A percentile compares a stretch with the other conserved stretches of the same genome.
These are phyloP conservation scores for Withania somnifera DNA, from an alignment of 305 asterid species.

Conservation along the genomic window DNA sequence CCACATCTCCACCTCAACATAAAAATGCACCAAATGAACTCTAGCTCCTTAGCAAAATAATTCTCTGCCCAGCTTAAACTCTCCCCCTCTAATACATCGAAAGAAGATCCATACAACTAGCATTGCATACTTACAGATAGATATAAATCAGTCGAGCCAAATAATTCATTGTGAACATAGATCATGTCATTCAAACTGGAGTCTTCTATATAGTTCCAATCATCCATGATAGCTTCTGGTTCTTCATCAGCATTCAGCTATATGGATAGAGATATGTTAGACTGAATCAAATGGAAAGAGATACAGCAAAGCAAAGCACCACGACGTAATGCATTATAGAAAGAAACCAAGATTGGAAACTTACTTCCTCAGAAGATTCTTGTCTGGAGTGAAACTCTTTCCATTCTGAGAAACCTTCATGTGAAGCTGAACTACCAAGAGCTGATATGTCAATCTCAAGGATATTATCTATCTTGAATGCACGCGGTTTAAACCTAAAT, in stretches of 20 bases:
- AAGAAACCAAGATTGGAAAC: not conserved
- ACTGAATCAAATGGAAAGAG: not conserved
- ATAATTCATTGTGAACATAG: conserved; percentile 59
- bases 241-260: conserved; percentile 33
- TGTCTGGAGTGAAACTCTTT: conserved; percentile 52
- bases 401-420: conserved; percentile 66
- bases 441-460: conserved; percentile 65
- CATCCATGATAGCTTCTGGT: conserved; percentile 40
- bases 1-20: not conserved
- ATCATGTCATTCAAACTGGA: conserved; percentile 50
- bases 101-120: not conserved
- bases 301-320: not conserved
- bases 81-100: not conserved
- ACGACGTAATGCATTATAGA: not conserved
- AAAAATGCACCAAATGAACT: not conserved
- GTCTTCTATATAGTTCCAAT: conserved; percentile 55
- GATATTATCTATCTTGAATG: conserved; percentile 60
- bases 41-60: not conserved
- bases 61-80: not conserved
- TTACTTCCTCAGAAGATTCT: conserved; percentile 53
- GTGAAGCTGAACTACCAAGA: conserved; percentile 37
- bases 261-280: conserved; percentile 8
- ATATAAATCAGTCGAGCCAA: conserved; percentile 70
- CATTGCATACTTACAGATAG: conserved; percentile 28
- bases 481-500: conserved; percentile 72